Evolutionary conservation across 768 basidiomycete genomes (phyloP), one percentile per base, ranked within the genome.

Genomic region (Russula earlei): DNA sequence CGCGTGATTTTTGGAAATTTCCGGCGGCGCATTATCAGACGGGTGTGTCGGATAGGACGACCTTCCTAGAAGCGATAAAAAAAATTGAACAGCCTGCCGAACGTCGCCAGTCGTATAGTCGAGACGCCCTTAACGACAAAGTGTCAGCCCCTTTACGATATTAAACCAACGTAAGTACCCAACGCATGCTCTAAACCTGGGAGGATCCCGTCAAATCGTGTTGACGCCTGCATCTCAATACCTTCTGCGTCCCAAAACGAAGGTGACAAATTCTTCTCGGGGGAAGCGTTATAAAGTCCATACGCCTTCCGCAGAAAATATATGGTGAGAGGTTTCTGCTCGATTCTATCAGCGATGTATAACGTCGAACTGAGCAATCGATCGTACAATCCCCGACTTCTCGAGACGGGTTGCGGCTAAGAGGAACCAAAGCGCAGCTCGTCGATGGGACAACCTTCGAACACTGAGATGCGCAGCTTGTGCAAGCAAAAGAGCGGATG

Each of bases 71-170:
- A 95, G 72, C 1, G 79, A 76, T 19, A 95, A 67, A 67, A 97
- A 97, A 55, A 87, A 77, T 41, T 75, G 72, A 25, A 94, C 83
- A 8, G 95, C 92, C 7, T 77, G 80, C 44, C 76, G 75, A 25
- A 86, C 78, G 64, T 94, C 83, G 11, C 94, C 93, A n/a, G 87
- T 85, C 1, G 90, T 91, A 67, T 96, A 98, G 37, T 92, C 72
- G 58, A 98, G 71, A 38, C 94, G 77, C 33, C 91, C 95, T 91
- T 51, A 47, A 42, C n/a, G 54, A 52, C 46, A 49, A 55, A 52
- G 43, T 12, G 48, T 60, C 19, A 49, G 43, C 45, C 19, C 3
- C n/a, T 11, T 42, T 15, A 49, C 15, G 14, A 49, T 2, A 51
- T 49, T 24, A 49, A 19, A 33, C 49, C 14, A 20, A 52, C 20